Percentiles rank a stretch among this genome's conserved stretches.
Conservation (phyloP, 352 stramenopile genomes). For the Globisporangium solare region DNA sequence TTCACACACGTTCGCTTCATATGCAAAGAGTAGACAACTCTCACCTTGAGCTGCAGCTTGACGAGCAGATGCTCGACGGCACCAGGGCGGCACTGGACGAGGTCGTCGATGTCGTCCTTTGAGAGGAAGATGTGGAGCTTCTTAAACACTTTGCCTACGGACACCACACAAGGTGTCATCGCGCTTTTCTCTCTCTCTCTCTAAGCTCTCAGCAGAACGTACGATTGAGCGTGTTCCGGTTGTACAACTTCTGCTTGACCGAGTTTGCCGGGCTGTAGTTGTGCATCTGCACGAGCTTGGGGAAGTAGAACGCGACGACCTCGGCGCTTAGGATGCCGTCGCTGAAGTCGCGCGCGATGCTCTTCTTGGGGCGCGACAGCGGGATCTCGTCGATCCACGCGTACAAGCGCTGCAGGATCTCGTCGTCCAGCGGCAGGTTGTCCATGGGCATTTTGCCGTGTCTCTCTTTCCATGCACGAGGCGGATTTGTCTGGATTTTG, state of each 20-base stretch:
- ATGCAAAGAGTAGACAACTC: background rate
- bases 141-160: constrained; percentile 77
- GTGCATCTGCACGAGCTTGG: constrained; percentile 94
- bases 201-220: constrained; percentile 8
- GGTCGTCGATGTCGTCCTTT: constrained; percentile 89
- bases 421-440: constrained; percentile 73
- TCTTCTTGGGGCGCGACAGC: constrained; percentile 92
- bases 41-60: constrained; percentile 87
- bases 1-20: background rate
- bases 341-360: constrained; percentile 94
- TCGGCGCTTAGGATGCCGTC: constrained; percentile 90
- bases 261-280: constrained; percentile 95
- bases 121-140: constrained; percentile 79
- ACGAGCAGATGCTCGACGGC: constrained; percentile 91
- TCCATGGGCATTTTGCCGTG: background rate
- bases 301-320: constrained; percentile 94
- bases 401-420: constrained; percentile 91
- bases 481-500: background rate
- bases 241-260: constrained; percentile 94
- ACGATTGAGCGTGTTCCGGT: constrained; percentile 94
- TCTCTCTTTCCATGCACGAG: background rate
- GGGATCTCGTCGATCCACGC: constrained; percentile 95
- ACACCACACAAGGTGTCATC: constrained; percentile 5
- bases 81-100: constrained; percentile 85
- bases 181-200: no score